Evolutionary conservation across 1,139 yeast genomes (phyloP).

Genomic region (Scheffersomyces insectosa): DNA sequence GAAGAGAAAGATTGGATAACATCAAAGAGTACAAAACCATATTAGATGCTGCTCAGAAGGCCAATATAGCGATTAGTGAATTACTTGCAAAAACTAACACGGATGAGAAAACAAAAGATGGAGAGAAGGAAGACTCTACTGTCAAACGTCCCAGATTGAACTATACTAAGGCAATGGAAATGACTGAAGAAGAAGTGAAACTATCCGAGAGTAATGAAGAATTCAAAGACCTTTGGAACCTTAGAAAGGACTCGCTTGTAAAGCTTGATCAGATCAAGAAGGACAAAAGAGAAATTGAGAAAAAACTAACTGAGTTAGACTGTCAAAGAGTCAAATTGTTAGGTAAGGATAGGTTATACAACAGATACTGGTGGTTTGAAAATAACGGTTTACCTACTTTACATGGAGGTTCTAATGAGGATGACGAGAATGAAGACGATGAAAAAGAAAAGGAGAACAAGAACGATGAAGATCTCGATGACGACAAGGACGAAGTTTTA

Average conservation of each 20-base stretch:
- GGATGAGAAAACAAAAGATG: conserved; percentile 4
- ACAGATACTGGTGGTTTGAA: conserved; percentile 96
- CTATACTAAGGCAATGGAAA: conserved; percentile 33
- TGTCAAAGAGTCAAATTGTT: conserved; percentile 74
- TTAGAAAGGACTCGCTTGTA: conserved; percentile 39
- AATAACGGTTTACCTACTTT: conserved; percentile 74
- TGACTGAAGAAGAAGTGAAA: conserved; percentile 51
- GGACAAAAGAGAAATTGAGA: conserved; percentile 54
- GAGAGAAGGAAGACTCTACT: conserved; percentile 2
- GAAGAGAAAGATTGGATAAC: conserved; percentile 70
- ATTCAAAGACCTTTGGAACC: conserved; percentile 47
- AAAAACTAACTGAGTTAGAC: conserved; percentile 63
- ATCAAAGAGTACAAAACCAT: conserved; percentile 58
- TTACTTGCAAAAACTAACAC: conserved; percentile 12
- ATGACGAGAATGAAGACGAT: conserved; percentile 32
- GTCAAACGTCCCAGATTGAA: conserved; percentile 31
- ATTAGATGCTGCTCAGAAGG: conserved; percentile 51
- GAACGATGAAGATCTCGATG: conserved; percentile 36
- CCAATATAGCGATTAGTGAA: conserved; percentile 41
- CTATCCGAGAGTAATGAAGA: conserved; percentile 46
- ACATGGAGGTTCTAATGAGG: conserved; percentile 39
- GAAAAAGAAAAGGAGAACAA: conserved; percentile 36
- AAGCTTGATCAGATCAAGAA: conserved; percentile 46
- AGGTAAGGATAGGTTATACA: conserved; percentile 82
- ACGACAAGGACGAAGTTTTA: conserved; percentile 39